Conservation (phyloP, 768 basidiomycete species). For the Psilocybe subaeruginosa region DNA sequence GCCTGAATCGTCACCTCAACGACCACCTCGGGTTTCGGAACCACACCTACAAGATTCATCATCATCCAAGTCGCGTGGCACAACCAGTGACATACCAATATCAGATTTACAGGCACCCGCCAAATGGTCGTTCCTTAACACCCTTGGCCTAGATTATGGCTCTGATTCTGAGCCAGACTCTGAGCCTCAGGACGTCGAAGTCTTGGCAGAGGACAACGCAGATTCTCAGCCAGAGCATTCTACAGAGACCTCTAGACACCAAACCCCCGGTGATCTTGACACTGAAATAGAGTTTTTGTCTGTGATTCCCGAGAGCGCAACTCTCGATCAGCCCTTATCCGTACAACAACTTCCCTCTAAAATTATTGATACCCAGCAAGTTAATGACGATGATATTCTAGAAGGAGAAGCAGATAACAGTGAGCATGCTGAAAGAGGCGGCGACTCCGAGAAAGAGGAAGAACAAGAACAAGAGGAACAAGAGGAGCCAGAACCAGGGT, state of each 20-base stretch:
- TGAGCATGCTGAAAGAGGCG: not conserved
- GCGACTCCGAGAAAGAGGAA: constrained; percentile 8
- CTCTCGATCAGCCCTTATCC: too few relatives aligned
- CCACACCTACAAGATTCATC: not conserved
- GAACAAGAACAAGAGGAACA: not conserved
- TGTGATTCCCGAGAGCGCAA: not conserved
- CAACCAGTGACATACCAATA: not conserved
- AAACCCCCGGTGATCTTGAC: not conserved
- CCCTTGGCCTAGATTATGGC: not conserved
- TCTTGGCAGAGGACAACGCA: not conserved
- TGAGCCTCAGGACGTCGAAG: not conserved
- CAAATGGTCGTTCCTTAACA: not conserved
- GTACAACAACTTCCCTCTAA: not conserved
- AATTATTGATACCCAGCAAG: not conserved
- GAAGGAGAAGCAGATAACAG: constrained; percentile 6
- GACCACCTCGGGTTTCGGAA: not conserved
- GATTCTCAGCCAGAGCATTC: not conserved
- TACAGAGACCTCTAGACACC: not conserved
- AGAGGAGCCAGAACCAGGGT: not conserved
- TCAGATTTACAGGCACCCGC: not conserved
- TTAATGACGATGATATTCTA: not conserved
- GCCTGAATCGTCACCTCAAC: constrained; percentile 18
- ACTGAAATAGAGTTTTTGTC: not conserved
- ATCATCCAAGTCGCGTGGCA: too few relatives aligned
- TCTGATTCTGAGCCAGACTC: not conserved